These are phyloP conservation scores for Talaromyces sp. DNA, from an alignment of 2,329 filamentous ascomycete species.

Conservation along the genomic window DNA sequence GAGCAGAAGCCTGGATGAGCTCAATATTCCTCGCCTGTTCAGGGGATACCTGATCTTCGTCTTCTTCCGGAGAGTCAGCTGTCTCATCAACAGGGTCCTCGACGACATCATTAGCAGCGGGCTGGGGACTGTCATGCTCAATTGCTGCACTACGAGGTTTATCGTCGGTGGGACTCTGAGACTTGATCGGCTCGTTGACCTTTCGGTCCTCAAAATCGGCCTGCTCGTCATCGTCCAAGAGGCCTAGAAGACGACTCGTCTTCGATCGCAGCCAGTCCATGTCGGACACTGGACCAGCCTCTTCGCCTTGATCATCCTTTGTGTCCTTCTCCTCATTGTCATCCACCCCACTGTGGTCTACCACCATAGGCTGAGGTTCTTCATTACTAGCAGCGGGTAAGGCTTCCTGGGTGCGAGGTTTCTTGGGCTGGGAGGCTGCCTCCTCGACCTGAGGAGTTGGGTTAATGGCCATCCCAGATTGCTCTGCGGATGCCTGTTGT, in stretches of 20 bases:
- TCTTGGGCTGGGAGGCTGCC: slow-evolving; percentile 47
- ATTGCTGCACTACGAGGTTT: slow-evolving; percentile 26
- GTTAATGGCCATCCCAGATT: slow-evolving; percentile 22
- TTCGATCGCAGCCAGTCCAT: slow-evolving; percentile 89
- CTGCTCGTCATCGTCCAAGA: slow-evolving; percentile 69
- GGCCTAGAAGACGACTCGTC: slow-evolving; percentile 81
- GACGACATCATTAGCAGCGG: slow-evolving; percentile 16
- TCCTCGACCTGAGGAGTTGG: slow-evolving; percentile 29
- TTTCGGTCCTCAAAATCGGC: slow-evolving; percentile 41
- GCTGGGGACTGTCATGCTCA: slow-evolving; percentile 18
- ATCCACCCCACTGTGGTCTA: slow-evolving; percentile 25
- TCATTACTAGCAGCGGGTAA: background rate
- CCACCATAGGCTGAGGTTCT: slow-evolving; percentile 27
- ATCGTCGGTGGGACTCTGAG: slow-evolving; percentile 10
- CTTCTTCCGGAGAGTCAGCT: slow-evolving; percentile 10
- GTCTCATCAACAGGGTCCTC: slow-evolving; percentile 11
- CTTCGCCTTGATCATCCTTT: slow-evolving; percentile 27
- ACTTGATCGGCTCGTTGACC: slow-evolving; percentile 13
- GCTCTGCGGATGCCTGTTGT: slow-evolving; percentile 28
- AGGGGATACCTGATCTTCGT: slow-evolving; percentile 14
- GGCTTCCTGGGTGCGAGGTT: slow-evolving; percentile 59
- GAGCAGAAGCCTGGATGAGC: slow-evolving; percentile 69
- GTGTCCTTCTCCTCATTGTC: slow-evolving; percentile 23
- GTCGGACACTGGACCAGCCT: slow-evolving; percentile 60
- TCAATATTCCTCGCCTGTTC: slow-evolving; percentile 54